Percentiles rank a stretch among this genome's conserved stretches.
These are phyloP conservation scores for Jamesozyma lodderae DNA, from an alignment of 805 yeast species.

Conservation along the genomic window DNA sequence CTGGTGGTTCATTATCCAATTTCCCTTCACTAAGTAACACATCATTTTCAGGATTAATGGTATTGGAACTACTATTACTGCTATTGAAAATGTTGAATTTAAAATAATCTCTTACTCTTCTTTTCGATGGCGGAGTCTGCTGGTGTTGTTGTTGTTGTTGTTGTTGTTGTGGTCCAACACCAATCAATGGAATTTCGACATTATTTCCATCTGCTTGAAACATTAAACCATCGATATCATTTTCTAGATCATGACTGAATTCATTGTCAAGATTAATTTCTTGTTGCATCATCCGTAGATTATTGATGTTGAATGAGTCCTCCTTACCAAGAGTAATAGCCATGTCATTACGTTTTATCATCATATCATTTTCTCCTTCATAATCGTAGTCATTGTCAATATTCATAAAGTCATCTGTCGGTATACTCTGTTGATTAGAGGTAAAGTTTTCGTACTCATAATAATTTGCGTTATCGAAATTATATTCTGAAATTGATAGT, in stretches of 20 bases:
- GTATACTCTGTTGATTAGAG: constrained; percentile 1
- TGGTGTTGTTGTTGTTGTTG: background rate
- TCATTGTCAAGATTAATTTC: constrained; percentile 4
- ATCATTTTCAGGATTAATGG: constrained; percentile 1
- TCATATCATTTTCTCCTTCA: constrained; percentile 7
- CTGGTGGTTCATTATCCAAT: constrained; percentile 3
- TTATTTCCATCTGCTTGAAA: background rate
- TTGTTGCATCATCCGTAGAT: constrained; percentile 2
- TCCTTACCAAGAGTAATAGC: background rate
- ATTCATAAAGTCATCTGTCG: background rate
- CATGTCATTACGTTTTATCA: background rate
- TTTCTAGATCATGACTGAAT: background rate
- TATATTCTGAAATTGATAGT: constrained; percentile 25
- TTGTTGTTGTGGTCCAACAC: background rate
- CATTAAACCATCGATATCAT: background rate
- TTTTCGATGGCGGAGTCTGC: constrained; percentile 2
- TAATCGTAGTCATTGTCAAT: constrained; percentile 3
- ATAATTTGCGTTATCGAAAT: constrained; percentile 22
- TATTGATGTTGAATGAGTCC: constrained; percentile 1
- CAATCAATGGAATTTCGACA: background rate
- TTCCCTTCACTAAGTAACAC: background rate
- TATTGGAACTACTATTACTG: constrained; percentile 5
- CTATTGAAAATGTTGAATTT: constrained; percentile 21
- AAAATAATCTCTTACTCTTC: constrained; percentile 22
- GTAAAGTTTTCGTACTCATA: constrained; percentile 25